Base-by-base conservation (phyloP, 2,329 filamentous ascomycete species). In the Diaporthe caulivora region DNA sequence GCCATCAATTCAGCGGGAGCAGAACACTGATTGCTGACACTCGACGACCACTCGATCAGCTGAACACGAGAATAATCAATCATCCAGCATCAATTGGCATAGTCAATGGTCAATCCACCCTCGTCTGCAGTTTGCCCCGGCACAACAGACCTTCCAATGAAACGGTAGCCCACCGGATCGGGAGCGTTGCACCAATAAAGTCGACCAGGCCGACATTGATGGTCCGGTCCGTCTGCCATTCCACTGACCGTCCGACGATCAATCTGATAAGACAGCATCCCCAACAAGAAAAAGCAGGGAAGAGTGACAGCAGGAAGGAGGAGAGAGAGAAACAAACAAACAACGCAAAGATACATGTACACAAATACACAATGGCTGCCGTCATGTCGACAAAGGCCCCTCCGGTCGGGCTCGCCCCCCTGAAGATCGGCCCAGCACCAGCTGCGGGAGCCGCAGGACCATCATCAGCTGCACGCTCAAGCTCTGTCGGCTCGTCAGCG, bases 391-490 rank as follows among this genome's bases (percentile, higher is more conserved):
- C 71, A 11, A 71, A 40, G 29, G 57, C 73, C 51, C 60, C 60
- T 54, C 60, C 53, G 15, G 71, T 34, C 51, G 67, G 58, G n/a
- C 67, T 75, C 8, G 58, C 73, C 17, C 71, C 73, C 57, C 71
- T 75, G 47, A 71, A 68, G 47, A 75, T 71, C 71, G 70, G 68
- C 29, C 60, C 60, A 37, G 42, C 57, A 44, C 13, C 37, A 42
- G 57, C 13, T 29, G 57, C 57, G 51, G 53, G 29, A 55, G 53
- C 11, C 10, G 53, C 21, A 31, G 13, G 29, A 18, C 31, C 10
- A 21, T 34, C 24, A 21, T 26, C 53, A 34, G 7, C 37, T 42
- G 58, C 60, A 49, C 42, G 60, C 60, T 37, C 60, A 7, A 26
- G 29, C 24, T 51, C 42, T 51, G 44, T 44, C 49, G 26, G 29